Evolutionary conservation across 75 land plant species (phyloP).

Genomic region (Picea sitchensis): DNA sequence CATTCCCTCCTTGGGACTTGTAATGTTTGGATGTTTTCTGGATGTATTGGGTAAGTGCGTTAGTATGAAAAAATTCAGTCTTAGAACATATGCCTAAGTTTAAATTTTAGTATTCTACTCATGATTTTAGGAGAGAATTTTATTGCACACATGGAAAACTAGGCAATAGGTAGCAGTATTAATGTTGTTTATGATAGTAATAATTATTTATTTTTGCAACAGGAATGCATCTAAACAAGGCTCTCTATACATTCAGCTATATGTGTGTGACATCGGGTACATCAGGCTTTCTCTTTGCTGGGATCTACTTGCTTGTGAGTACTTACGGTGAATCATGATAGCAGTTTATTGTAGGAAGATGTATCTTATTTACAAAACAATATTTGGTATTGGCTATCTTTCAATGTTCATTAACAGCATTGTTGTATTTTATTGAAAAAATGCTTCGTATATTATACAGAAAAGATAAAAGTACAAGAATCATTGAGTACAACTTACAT

Average conservation of each 20-base stretch:
- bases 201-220: neutral
- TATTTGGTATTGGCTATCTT: neutral
- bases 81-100: neutral
- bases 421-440: neutral
- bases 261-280: conserved; percentile 72
- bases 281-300: conserved; percentile 65
- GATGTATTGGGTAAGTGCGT: conserved; percentile 39
- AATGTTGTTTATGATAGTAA: conserved; percentile 1
- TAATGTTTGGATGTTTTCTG: conserved; percentile 32
- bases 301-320: conserved; percentile 65
- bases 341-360: neutral
- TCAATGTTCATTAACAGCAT: no score
- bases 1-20: conserved; percentile 30
- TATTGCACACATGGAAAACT: neutral
- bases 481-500: neutral
- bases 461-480: neutral
- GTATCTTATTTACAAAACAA: neutral
- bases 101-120: neutral
- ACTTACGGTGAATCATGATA: neutral
- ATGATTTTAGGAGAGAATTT: neutral
- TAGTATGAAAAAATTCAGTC: neutral
- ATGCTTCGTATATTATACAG: neutral
- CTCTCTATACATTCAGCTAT: conserved; percentile 76
- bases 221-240: conserved; percentile 85
- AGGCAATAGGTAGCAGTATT: neutral